These are phyloP conservation scores for Colletotrichum lini DNA, from an alignment of 2,329 filamentous ascomycete species.

Conservation along the genomic window DNA sequence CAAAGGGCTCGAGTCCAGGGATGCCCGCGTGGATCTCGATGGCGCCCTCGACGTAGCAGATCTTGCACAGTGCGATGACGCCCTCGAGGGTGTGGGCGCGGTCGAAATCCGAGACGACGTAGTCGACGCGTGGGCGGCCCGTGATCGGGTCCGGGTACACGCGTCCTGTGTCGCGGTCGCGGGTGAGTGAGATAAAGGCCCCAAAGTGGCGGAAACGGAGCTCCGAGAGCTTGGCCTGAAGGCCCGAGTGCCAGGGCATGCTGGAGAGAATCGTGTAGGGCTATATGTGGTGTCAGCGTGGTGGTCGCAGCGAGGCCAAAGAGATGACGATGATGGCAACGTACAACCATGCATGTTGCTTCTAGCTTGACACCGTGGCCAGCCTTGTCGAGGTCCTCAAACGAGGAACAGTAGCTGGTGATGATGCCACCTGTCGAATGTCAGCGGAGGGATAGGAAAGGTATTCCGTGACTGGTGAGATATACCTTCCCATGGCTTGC, in stretches of 20 bases:
- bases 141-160: constrained; percentile 80
- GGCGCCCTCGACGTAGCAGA: constrained; percentile 84
- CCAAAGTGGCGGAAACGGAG: constrained; percentile 79
- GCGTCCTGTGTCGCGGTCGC: constrained; percentile 82
- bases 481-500: constrained; percentile 76
- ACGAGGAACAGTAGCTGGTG: constrained; percentile 81
- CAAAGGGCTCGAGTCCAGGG: constrained; percentile 75
- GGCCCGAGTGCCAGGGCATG: constrained; percentile 76
- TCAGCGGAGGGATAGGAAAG: constrained; percentile 10
- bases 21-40: constrained; percentile 81
- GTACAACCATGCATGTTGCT: constrained; percentile 76
- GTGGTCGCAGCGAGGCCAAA: not conserved
- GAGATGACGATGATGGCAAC: constrained; percentile 43
- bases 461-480: not conserved
- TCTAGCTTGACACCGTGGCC: constrained; percentile 91
- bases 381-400: constrained; percentile 84
- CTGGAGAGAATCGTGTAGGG: constrained; percentile 75
- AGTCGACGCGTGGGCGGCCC: constrained; percentile 77
- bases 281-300: constrained; percentile 59
- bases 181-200: constrained; percentile 80
- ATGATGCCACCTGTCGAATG: constrained; percentile 77
- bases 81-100: constrained; percentile 80
- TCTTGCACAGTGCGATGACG: constrained; percentile 78
- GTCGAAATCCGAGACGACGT: constrained; percentile 80
- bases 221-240: constrained; percentile 80